Base-by-base conservation (phyloP, 31 red algal genomes). In the Odonthalia washingtoniensis region DNA sequence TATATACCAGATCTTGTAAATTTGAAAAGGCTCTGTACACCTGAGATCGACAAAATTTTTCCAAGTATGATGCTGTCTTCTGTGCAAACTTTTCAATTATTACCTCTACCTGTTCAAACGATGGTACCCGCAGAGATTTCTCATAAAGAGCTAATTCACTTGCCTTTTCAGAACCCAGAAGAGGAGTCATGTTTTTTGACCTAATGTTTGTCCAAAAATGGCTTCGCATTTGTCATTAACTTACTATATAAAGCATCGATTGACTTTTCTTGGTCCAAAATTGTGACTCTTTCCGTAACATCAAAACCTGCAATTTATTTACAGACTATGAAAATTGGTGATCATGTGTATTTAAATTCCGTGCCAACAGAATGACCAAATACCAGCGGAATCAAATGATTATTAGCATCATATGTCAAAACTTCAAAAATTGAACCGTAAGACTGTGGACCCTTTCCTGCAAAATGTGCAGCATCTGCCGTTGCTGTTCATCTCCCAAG, bases 351-450 rank as follows among this genome's bases (percentile, higher is more conserved):
- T 46, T 74, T 32, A 49, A 66, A 74, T 36, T 72, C 82, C 21
- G 65, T 9, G 0, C 65, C 82, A 53, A 85, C 41, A 37, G 63
- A 85, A 61, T 85, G 82, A 1, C 68, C 82, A n/a, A 85, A 85
- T n/a, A 74, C 1, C 2, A 85, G 68, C 1, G 82, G 66, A 0
- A 60, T 31, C 16, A 85, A 45, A 26, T 85, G 66, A n/a, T 39
- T 74, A 0, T 85, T 85, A 3, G 82, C 4, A 36, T 85, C 82
- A 34, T 85, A 74, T 0, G 66, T 74, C 17, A 85, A 65, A 37
- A 85, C 82, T 33, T 74, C 65, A 85, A 85, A 85, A 39, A 69
- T 85, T 61, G 82, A 74, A 33, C 78, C 78, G 39, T 82, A 82
- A 24, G 63, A 82, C 46, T 68, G 78, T 16, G 61, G 78, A 12